Evolutionary conservation across 176 grass and related monocot genomes (phyloP).

Genomic region (Oryza australiensis): DNA sequence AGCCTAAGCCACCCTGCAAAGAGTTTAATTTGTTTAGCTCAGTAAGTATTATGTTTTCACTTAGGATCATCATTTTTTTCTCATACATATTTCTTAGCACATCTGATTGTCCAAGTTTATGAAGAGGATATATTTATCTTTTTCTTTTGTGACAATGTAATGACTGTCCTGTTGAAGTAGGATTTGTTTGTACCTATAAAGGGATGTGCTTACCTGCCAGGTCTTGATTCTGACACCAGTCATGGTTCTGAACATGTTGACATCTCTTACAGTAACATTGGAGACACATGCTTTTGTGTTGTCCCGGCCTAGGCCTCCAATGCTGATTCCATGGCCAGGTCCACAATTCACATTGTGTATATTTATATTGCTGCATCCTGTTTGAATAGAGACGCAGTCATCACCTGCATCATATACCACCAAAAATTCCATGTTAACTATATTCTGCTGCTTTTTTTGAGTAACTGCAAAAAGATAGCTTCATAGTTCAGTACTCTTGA

Average conservation of each 20-base stretch:
- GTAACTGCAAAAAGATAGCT: slow-evolving; percentile 25
- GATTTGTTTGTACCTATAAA: slow-evolving; percentile 33
- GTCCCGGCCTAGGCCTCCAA: slow-evolving; percentile 91
- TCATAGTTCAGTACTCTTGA: neutral
- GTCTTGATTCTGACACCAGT: slow-evolving; percentile 98
- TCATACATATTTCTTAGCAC: neutral
- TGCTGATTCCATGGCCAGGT: slow-evolving; percentile 97
- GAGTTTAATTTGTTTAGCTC: slow-evolving; percentile 35
- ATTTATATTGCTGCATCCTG: slow-evolving; percentile 89
- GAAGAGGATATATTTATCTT: neutral
- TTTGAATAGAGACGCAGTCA: slow-evolving; percentile 96
- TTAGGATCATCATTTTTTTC: slow-evolving; percentile 2
- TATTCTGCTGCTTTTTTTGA: slow-evolving; percentile 26
- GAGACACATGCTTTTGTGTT: slow-evolving; percentile 98
- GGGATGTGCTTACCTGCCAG: slow-evolving; percentile 80
- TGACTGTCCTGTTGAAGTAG: slow-evolving; percentile 17
- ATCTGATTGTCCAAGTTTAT: slow-evolving; percentile 1
- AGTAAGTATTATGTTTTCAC: slow-evolving; percentile 18
- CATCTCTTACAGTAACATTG: slow-evolving; percentile 90
- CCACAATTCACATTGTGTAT: slow-evolving; percentile 96
- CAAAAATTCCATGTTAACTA: slow-evolving; percentile 16
- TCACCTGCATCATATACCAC: slow-evolving; percentile 63
- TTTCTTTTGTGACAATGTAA: neutral
- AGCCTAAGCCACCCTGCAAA: slow-evolving; percentile 76
- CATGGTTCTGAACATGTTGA: slow-evolving; percentile 92